A percentile compares a stretch with the other conserved stretches of the same genome.
Conservation (phyloP, 352 stramenopile species). For the Saprolegnia diclina region DNA sequence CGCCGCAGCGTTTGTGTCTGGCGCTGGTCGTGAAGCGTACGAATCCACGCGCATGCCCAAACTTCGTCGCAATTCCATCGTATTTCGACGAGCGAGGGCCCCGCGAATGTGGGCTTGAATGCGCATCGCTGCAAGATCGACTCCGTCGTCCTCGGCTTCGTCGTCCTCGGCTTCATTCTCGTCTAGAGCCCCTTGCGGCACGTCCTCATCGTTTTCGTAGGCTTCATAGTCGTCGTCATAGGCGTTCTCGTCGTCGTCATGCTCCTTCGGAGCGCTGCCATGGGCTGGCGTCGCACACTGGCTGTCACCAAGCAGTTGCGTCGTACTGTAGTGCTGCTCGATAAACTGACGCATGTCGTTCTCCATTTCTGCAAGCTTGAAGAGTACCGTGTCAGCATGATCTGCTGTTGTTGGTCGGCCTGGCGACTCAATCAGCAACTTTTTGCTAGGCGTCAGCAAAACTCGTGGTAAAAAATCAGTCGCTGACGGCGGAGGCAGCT, state of each 20-base stretch:
- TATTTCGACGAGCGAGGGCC: background rate
- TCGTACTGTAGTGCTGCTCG: background rate
- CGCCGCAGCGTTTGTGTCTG: background rate
- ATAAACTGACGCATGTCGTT: conserved; percentile 12
- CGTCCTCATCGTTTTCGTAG: background rate
- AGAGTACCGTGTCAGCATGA: conserved; percentile 5
- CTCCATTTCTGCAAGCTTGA: conserved; percentile 8
- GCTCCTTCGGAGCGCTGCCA: too few relatives aligned
- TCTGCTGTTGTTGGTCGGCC: background rate
- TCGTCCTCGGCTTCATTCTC: background rate
- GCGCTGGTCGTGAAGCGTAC: background rate
- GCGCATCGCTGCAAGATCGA: background rate
- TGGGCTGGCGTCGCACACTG: too few relatives aligned
- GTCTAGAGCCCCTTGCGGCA: background rate
- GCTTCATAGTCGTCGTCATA: too few relatives aligned
- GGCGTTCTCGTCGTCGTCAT: too few relatives aligned
- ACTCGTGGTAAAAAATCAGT: background rate
- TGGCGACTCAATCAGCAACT: background rate
- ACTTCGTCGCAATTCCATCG: conserved; percentile 8
- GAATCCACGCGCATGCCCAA: conserved; percentile 7
- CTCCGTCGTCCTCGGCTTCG: background rate
- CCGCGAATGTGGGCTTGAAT: conserved; percentile 5
- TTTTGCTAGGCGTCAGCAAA: background rate
- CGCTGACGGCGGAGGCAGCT: too few relatives aligned
- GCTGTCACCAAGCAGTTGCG: background rate